These are phyloP conservation scores for Quercus phellos DNA, from an alignment of 331 rosid species.

Conservation along the genomic window DNA sequence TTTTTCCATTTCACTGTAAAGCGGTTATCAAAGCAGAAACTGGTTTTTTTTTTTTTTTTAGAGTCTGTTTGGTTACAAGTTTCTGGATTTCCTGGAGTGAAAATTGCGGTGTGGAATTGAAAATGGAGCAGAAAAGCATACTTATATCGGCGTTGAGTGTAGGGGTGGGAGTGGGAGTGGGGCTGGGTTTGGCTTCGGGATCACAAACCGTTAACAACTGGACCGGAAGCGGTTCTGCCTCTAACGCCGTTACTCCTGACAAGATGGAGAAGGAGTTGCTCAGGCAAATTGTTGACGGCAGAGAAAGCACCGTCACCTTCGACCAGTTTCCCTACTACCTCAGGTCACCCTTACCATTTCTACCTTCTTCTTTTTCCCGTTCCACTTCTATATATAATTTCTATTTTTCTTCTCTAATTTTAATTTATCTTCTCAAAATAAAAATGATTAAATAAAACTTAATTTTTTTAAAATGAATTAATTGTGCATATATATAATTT, in stretches of 20 bases:
- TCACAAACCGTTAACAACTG: conserved; percentile 51
- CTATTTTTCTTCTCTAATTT: background rate
- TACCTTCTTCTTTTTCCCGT: too few species aligned
- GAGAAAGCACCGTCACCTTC: conserved; percentile 70
- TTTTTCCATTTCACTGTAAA: background rate
- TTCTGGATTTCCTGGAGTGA: background rate
- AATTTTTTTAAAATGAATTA: too few species aligned
- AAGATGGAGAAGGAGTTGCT: conserved; percentile 75
- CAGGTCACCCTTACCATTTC: conserved; percentile 30
- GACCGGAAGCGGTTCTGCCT: conserved; percentile 25
- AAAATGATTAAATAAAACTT: too few species aligned
- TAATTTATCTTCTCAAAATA: too few species aligned
- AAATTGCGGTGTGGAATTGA: background rate
- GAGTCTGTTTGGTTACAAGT: background rate
- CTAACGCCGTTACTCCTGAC: conserved; percentile 46
- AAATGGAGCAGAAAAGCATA: conserved; percentile 75
- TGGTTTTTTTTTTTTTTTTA: too few species aligned
- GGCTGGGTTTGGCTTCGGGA: conserved; percentile 80
- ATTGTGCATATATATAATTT: too few species aligned
- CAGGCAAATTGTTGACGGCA: conserved; percentile 53
- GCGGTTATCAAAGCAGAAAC: background rate
- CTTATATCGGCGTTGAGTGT: conserved; percentile 79
- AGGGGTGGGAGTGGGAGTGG: conserved; percentile 71
- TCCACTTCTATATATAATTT: background rate
- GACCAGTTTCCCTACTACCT: conserved; percentile 86